Conservation (phyloP, 441 rosid genomes). For the Adansonia grandidieri region DNA sequence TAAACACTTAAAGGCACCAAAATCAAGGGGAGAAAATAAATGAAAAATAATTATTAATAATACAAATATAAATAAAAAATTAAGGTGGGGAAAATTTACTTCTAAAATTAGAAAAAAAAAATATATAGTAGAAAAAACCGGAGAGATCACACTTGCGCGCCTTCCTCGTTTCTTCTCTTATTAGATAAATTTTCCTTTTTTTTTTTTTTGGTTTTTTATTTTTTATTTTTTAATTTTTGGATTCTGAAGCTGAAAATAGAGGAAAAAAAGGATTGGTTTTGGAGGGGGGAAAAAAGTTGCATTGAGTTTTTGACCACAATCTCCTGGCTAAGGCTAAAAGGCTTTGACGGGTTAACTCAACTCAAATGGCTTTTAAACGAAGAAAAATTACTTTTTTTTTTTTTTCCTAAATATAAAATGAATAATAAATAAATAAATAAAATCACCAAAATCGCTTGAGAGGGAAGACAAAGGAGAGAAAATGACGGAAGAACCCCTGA, state of each 20-base stretch:
- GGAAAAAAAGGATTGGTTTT: not conserved
- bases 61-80: not conserved
- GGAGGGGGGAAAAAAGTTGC: too few species aligned
- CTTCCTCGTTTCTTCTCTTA: conserved; percentile 19
- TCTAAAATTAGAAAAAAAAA: conserved; percentile 39
- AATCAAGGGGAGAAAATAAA: not conserved
- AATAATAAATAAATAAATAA: too few species aligned
- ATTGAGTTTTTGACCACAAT: not conserved
- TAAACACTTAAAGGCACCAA: not conserved
- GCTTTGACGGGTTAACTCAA: not conserved
- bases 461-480: not conserved
- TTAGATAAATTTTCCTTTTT: not conserved
- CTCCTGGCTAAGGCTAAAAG: not conserved
- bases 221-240: not conserved
- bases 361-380: not conserved
- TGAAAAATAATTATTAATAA: conserved; percentile 23
- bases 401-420: too few species aligned
- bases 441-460: too few species aligned
- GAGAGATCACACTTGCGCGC: conserved; percentile 24
- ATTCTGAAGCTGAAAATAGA: not conserved
- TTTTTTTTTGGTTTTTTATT: not conserved
- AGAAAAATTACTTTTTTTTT: too few species aligned
- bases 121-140: conserved; percentile 8
- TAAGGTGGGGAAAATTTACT: conserved; percentile 23
- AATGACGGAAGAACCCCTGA: too few species aligned